Evolutionary conservation across 2,329 filamentous ascomycete species (phyloP).

Genomic region (Ophiostoma piceae): DNA sequence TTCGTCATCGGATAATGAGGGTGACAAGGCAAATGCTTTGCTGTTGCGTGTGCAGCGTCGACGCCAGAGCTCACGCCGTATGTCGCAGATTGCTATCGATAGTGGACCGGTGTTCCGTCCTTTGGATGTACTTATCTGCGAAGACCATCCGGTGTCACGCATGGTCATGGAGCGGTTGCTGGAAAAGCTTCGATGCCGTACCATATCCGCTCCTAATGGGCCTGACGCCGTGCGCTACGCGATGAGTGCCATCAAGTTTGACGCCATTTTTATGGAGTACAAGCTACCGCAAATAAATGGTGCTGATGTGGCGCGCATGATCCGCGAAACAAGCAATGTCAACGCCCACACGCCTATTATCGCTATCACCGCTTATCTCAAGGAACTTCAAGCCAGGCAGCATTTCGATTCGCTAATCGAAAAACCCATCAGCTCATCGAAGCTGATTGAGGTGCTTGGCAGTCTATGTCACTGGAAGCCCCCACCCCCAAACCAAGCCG

Average conservation of each 20-base stretch:
- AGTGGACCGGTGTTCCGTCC: slow-evolving; percentile 79
- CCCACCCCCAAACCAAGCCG: slow-evolving; percentile 48
- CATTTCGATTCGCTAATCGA: slow-evolving; percentile 95
- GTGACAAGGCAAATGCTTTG: slow-evolving; percentile 71
- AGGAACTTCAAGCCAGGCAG: slow-evolving; percentile 89
- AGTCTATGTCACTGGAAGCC: slow-evolving; percentile 92
- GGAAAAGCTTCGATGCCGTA: slow-evolving; percentile 90
- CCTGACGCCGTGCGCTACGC: slow-evolving; percentile 89
- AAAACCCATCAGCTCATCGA: slow-evolving; percentile 90
- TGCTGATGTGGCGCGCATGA: slow-evolving; percentile 93
- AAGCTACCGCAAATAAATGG: slow-evolving; percentile 93
- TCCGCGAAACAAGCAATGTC: slow-evolving; percentile 90
- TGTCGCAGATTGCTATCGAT: slow-evolving; percentile 83
- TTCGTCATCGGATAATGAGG: slow-evolving; percentile 95
- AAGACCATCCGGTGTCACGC: slow-evolving; percentile 93
- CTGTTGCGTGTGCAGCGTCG: slow-evolving; percentile 86
- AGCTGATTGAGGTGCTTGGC: slow-evolving; percentile 81
- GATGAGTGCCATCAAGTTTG: slow-evolving; percentile 95
- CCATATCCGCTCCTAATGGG: slow-evolving; percentile 84
- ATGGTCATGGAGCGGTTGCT: slow-evolving; percentile 98
- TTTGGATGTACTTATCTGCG: slow-evolving; percentile 89
- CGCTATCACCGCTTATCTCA: slow-evolving; percentile 95
- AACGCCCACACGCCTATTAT: slow-evolving; percentile 95
- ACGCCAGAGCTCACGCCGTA: slow-evolving; percentile 87
- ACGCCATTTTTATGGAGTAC: slow-evolving; percentile 97